phyloP scores from a whole-genome alignment of 306 rosid genomes.

The Casuarina cunninghamiana region DNA sequence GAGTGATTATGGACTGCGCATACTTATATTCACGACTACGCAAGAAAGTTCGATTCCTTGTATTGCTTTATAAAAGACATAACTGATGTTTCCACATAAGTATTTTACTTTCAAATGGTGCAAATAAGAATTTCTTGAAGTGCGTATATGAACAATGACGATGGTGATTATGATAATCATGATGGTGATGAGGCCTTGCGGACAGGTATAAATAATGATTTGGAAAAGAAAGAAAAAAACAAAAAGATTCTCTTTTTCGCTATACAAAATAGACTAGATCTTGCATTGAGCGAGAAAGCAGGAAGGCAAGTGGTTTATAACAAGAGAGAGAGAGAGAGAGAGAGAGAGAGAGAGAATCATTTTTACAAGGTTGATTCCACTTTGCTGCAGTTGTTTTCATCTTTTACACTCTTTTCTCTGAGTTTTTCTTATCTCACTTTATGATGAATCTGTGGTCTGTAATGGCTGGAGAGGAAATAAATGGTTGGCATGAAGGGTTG shows the following conservation, averaged over 20 bases:
- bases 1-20: too few species aligned
- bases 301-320: conserved; percentile 14
- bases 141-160: background rate
- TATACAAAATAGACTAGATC: background rate
- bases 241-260: background rate
- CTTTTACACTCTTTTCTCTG: conserved; percentile 6
- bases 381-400: conserved; percentile 20
- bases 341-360: conserved; percentile 16
- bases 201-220: background rate
- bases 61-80: too few species aligned
- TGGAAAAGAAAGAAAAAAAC: too few species aligned
- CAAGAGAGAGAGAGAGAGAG: background rate
- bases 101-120: too few species aligned
- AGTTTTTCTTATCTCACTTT: background rate
- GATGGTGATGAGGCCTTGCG: background rate
- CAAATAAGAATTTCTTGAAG: background rate
- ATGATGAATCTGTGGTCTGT: conserved; percentile 4
- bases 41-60: too few species aligned
- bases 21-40: too few species aligned
- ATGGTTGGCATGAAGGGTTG: conserved; percentile 22
- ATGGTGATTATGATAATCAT: background rate
- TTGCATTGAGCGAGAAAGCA: conserved; percentile 13
- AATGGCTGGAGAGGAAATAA: conserved; percentile 10
- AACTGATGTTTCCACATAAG: too few species aligned
- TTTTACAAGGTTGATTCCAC: conserved; percentile 21